Base-by-base conservation (phyloP, 495 filamentous ascomycete species). In the Astrothelium subdiscretum region DNA sequence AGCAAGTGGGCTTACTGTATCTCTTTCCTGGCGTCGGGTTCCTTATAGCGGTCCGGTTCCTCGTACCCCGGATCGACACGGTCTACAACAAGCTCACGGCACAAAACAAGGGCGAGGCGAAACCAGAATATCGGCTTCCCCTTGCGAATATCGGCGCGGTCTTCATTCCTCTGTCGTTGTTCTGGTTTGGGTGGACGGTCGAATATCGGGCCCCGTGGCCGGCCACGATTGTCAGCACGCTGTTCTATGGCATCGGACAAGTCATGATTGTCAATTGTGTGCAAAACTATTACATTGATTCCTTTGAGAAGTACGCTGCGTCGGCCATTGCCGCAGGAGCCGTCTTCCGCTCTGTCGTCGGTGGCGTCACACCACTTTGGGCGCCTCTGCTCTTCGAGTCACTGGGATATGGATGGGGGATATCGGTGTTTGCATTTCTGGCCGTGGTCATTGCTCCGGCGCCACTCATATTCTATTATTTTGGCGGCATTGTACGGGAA, bases 221-320 rank as follows among this genome's bases (percentile, higher is more conserved):
- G 22, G 67, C 58, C 5, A 57, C 68, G 5, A 65, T 72, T 15
- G 11, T 67, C 20, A 60, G 67, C 15, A 70, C 70, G 0, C 63
- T 66, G 20, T 70, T 77, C 61, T 77, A 73, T 76, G 59, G 88
- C 76, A 62, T 82, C 73, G 29, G 81, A 66, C 65, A 87, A 67
- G 65, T 89, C 80, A 62, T 83, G 78, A 69, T 87, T 74, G 63
- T 85, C 69, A 63, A 88, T 72, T 59, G 62, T 3, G 64, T 68
- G 24, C 70, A 71, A 43, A 71, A 68, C 51, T 73, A 73, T 59
- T 69, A 70, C 62, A 71, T 74, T 59, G 72, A 74, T 64, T 62
- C 52, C 26, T 74, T 69, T 61, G 63, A 71, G 48, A 67, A 61
- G 59, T 74, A 72, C 60, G 67, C 73, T 18, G 74, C 74, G 10